Evolutionary conservation across 176 grass and related monocot species (phyloP), one percentile per base, ranked within the genome.

Genomic region (Echinochloa phyllopogon): DNA sequence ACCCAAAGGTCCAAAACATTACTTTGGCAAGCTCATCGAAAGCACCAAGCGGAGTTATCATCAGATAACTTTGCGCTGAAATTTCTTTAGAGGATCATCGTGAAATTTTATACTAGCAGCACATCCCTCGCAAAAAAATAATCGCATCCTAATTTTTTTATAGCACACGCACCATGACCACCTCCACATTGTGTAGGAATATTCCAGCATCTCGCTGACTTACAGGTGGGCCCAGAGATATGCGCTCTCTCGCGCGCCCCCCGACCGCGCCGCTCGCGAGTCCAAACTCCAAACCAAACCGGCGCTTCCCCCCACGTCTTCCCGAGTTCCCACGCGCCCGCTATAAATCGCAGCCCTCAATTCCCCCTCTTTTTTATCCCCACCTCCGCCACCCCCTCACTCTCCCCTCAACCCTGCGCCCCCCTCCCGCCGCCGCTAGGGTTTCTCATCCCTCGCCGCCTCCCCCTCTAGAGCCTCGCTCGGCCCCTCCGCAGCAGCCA

Each of bases 401-500:
- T 37, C 65, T 11, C 18, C 29, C 69, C 62, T 66, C 75, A 41
- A 24, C 44, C 43, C 70, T 23, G 8, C 68, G 65, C 56, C 55
- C 51, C 24, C 64, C 50, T 17, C 45, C 62, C 53, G 83, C 81
- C 71, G 78, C 82, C 71, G 66, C 90, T 94, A 94, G 90, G 92
- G 93, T 94, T 94, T 92, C 92, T 90, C 62, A 66, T 47, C 63
- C 60, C 76, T 8, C 50, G 64, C 80, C 75, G 74, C 72, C 83
- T 23, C 65, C 72, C 75, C 4, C 36, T 72, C 71, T 23, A 53
- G 17, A 39, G 36, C n/a, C 38, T 53, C 29, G 27, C 70, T 1
- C 8, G 27, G 33, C 63, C 39, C 24, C 9, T 7, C 12, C 6
- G 60, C 36, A 10, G 71, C 90, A 15, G 65, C 86, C 92, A 97